Base-by-base conservation (phyloP, 1,284 basidiomycete genomes). In the Pseudozyma tsukubaensis region DNA sequence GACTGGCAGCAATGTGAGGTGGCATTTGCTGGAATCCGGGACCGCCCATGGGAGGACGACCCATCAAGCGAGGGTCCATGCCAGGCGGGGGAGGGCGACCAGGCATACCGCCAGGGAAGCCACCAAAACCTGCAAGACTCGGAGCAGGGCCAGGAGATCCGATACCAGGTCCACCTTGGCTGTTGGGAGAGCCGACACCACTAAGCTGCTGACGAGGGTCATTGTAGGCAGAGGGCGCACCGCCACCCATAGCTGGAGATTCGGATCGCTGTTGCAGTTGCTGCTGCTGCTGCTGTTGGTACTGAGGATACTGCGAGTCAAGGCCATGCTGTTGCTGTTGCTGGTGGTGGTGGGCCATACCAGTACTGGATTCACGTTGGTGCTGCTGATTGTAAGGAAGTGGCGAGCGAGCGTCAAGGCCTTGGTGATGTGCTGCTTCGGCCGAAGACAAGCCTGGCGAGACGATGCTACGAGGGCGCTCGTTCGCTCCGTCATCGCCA, bases 41-140 rank as follows among this genome's bases (percentile, higher is more conserved):
- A 18, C 51, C 65, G 16, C 71, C 65, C 71, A 73, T 57, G 18
- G 75, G 68, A 7, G 76, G 72, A 19, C 75, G 68, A 4, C 43
- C 72, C 52, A 79, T 55, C 58, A 79, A 39, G 10, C 76, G 72
- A 10, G 78, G 76, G 39, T 79, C 76, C 50, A 77, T 67, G 34
- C 67, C 65, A 37, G 72, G 75, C 18, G 69, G 70, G 16, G 70
- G 67, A 13, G 72, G 62, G 12, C 72, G 66, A 6, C 63, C 59
- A 29, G 59, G 54, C 47, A 69, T 57, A 2, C 39, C 59, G 13
- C 76, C 72, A 18, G 64, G 57, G 62, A 65, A 72, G 9, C 63
- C 63, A 32, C 66, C 66, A 21, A 58, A 65, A 1, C 50, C 60
- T 34, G 42, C 54, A 35, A 69, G 34, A 13, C 65, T 60, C 1